A percentile compares a stretch with the other conserved stretches of the same genome.
Conservation (phyloP, 805 yeast species). For the Yarrowia deformans region DNA sequence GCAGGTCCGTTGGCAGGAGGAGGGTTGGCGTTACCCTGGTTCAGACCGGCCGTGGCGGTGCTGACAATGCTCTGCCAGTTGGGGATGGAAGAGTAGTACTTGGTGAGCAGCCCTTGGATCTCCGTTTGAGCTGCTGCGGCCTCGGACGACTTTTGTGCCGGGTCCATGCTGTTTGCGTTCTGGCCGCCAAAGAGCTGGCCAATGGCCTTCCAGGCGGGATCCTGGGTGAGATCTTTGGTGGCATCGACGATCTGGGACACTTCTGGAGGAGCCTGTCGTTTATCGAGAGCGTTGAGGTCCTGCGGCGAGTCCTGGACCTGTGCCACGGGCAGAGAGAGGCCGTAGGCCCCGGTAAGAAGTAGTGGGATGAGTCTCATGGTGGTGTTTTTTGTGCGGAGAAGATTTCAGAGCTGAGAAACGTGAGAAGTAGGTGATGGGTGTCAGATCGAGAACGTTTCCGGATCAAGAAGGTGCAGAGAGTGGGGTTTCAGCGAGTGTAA, state of each 20-base stretch:
- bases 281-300: neutral
- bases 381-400: neutral
- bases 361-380: constrained; percentile 9
- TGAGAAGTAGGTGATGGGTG: no score
- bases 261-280: constrained; percentile 1
- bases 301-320: neutral
- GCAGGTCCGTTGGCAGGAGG: constrained; percentile 29
- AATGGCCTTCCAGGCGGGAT: constrained; percentile 16
- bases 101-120: constrained; percentile 14
- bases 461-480: neutral
- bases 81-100: constrained; percentile 31
- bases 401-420: no score
- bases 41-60: neutral
- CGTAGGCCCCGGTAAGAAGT: neutral
- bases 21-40: constrained; percentile 22
- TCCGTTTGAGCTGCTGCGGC: constrained; percentile 19
- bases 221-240: constrained; percentile 19
- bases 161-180: neutral
- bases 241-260: constrained; percentile 19
- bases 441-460: neutral
- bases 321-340: neutral
- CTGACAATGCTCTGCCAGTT: constrained; percentile 32
- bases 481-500: neutral
- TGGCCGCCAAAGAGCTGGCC: neutral
- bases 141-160: constrained; percentile 8